Base-by-base conservation (phyloP, 2,329 filamentous ascomycete species). In the Xylariaceae sp. region DNA sequence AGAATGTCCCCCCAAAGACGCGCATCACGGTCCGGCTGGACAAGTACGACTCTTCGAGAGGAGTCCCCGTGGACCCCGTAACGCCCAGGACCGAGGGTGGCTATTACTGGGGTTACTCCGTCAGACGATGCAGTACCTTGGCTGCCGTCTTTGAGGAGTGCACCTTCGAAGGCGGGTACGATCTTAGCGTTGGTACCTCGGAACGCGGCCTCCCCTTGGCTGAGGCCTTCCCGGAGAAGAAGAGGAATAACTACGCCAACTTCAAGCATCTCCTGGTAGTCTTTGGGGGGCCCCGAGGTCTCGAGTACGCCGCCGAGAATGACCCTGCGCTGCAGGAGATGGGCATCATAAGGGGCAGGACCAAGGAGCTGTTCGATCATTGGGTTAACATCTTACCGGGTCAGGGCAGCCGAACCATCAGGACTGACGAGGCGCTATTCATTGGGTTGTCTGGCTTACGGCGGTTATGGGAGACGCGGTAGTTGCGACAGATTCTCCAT, bases 91-190 rank as follows among this genome's bases (percentile, higher is more conserved):
- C 83, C 36, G 78, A 88, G 47, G 76, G 70, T 2, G 88, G 88
- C 0, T 92, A 88, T 62, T 94, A 89, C 64, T 94, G 88, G 87
- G 88, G 88, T 31, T 94, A 84, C 60, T 73, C 68, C 7, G 78
- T 88, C 3, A 76, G 88, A 17, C 76, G 73, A 45, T 81, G 81
- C 24, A 54, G 62, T 4, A 81, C 76, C 3, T 71, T 94, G 4
- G 84, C 84, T 4, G 67, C 73, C 4, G 78, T 94, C 6, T 88
- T 90, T 54, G 88, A 85, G 3, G 85, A 89, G 58, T 81, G 78
- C 49, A 73, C 78, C 1, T 88, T 77, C 56, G 78, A 85, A 40
- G 78, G 76, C 31, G 88, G 88, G 9, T 94, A 94, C 62, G 86
- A 94, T 61, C 52, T 89, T 40, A 86, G 81, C 51, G 79, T 94